Base-by-base conservation (phyloP, 345 rosid genomes). In the Sisymbrium altissimum region DNA sequence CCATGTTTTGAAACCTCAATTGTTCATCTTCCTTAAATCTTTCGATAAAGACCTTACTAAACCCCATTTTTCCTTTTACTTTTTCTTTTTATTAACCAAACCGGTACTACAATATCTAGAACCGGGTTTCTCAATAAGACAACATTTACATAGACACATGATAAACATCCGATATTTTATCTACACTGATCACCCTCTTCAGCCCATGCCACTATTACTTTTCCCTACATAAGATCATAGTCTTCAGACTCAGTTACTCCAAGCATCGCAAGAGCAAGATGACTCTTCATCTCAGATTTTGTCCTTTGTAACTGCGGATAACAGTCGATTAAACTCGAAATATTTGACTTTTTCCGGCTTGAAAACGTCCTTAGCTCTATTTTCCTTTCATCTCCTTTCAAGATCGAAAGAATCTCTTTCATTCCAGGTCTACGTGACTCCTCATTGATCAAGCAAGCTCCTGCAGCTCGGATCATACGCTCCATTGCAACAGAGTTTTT, bases 231-330 rank as follows among this genome's bases (percentile, higher is more conserved):
- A 68, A 68, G 83, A 63, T 87, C 86, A 23, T 86, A 85, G 0
- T 87, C 97, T 71, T 85, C 97, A 72, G 80, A 74, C 50, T 91
- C 97, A 0, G 92, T 71, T 70, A 89, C 93, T 73, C 98, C 97
- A 6, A 87, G 79, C 95, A 94, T 91, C 7, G 96, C 97, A 78
- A 94, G 75, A 11, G 96, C 96, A 60, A 94, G 76, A 80, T 94
- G 98, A 72, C 88, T 80, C 35, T 79, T 87, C 92, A 89, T 87
- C 86, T 94, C 98, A 15, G 81, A 88, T 73, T 83, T 89, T 5
- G 90, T 84, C 49, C 75, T 83, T 13, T 89, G 96, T 40, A 87
- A 57, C 30, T 82, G 91, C 52, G 85, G 78, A 71, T 80, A 87
- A 69, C 88, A 84, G 67, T 92, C 95, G 11, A 85, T 78, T 7